Base-by-base conservation (phyloP, 2,329 filamentous ascomycete species). In the Cytospora piceicola region DNA sequence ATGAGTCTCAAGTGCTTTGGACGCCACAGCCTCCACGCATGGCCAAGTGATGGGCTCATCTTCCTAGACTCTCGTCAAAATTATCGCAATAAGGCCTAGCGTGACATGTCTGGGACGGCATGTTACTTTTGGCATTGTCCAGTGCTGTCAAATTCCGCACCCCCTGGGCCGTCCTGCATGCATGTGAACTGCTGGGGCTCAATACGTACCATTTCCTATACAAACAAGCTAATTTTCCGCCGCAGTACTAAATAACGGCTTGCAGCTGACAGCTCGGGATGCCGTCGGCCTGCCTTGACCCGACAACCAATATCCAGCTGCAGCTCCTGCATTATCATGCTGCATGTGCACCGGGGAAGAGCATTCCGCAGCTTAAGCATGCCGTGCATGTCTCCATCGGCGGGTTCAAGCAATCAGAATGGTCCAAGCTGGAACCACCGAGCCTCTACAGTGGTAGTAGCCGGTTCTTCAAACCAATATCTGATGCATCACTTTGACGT, bases 71-170 rank as follows among this genome's bases (percentile, higher is more conserved):
- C 70, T 78, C 76, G 77, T 77, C 73, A 77, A 78, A 75, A 70
- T 77, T 78, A 73, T 76, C 76, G 73, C 70, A 75, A 77, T 73
- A 72, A 60, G 74, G 76, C 71, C 74, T 78, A 78, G 77, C 73
- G 75, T 69, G 34, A 55, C 36, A 30, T 30, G 6, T 49, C n/a
- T 57, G 64, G 66, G 63, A 59, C 59, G 52, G 58, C 53, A 32
- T 36, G 29, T n/a, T 22, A 34, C n/a, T 17, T 39, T 11, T 20
- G 15, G 24, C 15, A 17, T 34, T 49, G 52, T 20, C 2, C 24
- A 51, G 14, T 46, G 49, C 49, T 59, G 36, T 56, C 53, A 32
- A 20, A 34, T 56, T 29, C 46, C 49, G 36, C 46, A 30, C 29
- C 34, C 30, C 27, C 14, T 22, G 24, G 42, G 3, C 52, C 27